These are phyloP conservation scores for Aspergillus sp. DNA, from an alignment of 2,329 filamentous ascomycete genomes.

Conservation along the genomic window DNA sequence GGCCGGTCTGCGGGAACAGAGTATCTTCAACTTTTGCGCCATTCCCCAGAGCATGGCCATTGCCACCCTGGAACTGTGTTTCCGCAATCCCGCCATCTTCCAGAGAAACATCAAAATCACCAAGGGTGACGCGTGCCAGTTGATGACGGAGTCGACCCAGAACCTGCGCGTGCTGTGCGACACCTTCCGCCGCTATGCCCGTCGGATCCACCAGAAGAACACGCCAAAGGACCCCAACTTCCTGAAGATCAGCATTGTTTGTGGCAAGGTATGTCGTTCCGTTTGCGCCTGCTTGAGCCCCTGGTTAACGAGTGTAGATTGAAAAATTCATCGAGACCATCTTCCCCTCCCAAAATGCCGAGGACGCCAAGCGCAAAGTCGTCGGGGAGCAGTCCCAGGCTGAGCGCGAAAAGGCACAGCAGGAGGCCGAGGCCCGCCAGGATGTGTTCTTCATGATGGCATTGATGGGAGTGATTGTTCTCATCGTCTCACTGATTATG, in stretches of 20 bases:
- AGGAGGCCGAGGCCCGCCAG: conserved; percentile 50
- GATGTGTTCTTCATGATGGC: conserved; percentile 63
- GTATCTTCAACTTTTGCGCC: conserved; percentile 97
- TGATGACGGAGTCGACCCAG: conserved; percentile 92
- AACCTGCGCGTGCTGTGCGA: conserved; percentile 79
- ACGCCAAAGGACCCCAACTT: conserved; percentile 90
- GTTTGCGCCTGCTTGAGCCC: neutral
- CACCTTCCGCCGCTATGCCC: conserved; percentile 73
- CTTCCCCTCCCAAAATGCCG: conserved; percentile 79
- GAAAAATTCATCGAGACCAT: conserved; percentile 94
- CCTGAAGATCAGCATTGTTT: conserved; percentile 84
- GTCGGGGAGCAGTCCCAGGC: conserved; percentile 58
- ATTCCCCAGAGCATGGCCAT: conserved; percentile 98
- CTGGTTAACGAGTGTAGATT: conserved; percentile 54
- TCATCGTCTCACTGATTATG: conserved; percentile 73
- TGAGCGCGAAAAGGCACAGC: conserved; percentile 49
- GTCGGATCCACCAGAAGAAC: conserved; percentile 89
- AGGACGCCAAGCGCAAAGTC: conserved; percentile 47
- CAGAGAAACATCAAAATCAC: conserved; percentile 91
- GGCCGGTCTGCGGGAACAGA: conserved; percentile 90
- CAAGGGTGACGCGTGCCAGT: conserved; percentile 84
- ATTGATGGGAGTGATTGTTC: conserved; percentile 69
- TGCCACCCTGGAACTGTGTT: conserved; percentile 85
- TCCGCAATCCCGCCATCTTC: conserved; percentile 86
- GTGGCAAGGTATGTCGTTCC: conserved; percentile 65